These are phyloP conservation scores for Heterobasidion parviporum DNA, from an alignment of 1,284 basidiomycete genomes.

Conservation along the genomic window DNA sequence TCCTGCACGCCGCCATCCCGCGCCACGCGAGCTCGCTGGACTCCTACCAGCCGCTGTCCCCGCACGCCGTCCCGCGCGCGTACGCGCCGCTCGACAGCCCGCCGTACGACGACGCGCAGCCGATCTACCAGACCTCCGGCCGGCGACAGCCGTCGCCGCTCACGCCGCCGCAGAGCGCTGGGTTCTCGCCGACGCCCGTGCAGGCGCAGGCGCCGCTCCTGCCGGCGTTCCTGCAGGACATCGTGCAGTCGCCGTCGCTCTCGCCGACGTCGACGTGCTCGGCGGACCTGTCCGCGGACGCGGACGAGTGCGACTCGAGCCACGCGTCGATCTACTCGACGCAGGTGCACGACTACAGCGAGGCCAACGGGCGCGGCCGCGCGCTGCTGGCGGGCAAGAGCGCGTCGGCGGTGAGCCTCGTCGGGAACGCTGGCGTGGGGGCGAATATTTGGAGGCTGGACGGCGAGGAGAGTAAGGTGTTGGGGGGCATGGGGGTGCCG, in stretches of 20 bases:
- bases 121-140: conserved; percentile 62
- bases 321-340: conserved; percentile 13
- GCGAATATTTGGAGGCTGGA: conserved; percentile 56
- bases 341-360: background rate
- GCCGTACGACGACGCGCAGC: conserved; percentile 32
- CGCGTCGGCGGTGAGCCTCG: conserved; percentile 23
- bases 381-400: conserved; percentile 2
- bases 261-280: conserved; percentile 57
- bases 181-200: conserved; percentile 1
- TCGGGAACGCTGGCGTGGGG: conserved; percentile 15
- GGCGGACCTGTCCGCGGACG: conserved; percentile 56
- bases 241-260: conserved; percentile 54
- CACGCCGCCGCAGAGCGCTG: conserved; percentile 1
- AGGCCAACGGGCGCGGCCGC: background rate
- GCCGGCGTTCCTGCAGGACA: conserved; percentile 67
- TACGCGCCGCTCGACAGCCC: conserved; percentile 38
- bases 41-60: conserved; percentile 15
- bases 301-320: conserved; percentile 17
- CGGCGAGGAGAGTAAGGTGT: conserved; percentile 52
- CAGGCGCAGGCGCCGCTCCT: conserved; percentile 28
- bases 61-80: conserved; percentile 25
- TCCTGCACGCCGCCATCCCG: conserved; percentile 1
- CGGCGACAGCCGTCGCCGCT: conserved; percentile 13
- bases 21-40: conserved; percentile 1
- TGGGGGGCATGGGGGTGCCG: conserved; percentile 13